A percentile compares a stretch with the other conserved stretches of the same genome.
These are phyloP conservation scores for Apiosordaria backusii DNA, from an alignment of 495 filamentous ascomycete genomes.

Conservation along the genomic window DNA sequence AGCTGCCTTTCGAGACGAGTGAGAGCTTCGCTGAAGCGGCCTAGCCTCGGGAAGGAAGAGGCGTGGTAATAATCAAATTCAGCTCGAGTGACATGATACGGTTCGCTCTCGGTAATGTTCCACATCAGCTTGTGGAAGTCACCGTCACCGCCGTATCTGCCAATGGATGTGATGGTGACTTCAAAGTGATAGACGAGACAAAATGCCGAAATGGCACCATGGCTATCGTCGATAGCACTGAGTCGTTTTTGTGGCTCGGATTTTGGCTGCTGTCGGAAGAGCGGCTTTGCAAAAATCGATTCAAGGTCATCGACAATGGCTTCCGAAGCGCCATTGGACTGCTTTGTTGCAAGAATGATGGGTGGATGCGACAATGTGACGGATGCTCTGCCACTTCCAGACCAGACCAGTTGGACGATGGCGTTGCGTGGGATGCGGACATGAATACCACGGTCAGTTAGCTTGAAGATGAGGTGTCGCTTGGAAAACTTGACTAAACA, in stretches of 20 bases:
- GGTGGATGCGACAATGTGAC: conserved; percentile 34
- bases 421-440: conserved; percentile 40
- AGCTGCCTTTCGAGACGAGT: conserved; percentile 23
- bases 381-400: conserved; percentile 23
- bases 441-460: conserved; percentile 15
- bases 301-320: background rate
- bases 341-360: conserved; percentile 16
- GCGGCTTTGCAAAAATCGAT: background rate
- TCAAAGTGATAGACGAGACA: conserved; percentile 24
- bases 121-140: conserved; percentile 19
- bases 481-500: conserved; percentile 46
- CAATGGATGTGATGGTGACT: background rate
- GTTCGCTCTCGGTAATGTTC: conserved; percentile 25
- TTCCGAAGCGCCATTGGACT: background rate
- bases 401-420: conserved; percentile 37
- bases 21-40: conserved; percentile 20
- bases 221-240: conserved; percentile 19
- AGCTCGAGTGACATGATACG: conserved; percentile 26
- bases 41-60: background rate
- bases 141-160: background rate
- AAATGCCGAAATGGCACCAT: conserved; percentile 9
- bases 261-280: conserved; percentile 8
- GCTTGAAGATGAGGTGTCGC: conserved; percentile 35
- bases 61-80: conserved; percentile 14
- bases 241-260: conserved; percentile 28